Evolutionary conservation across 225 moss, liverwort and hornwort genomes (phyloP), one percentile per base, ranked within the genome.

Genomic region (Antitrichia curtipendula): DNA sequence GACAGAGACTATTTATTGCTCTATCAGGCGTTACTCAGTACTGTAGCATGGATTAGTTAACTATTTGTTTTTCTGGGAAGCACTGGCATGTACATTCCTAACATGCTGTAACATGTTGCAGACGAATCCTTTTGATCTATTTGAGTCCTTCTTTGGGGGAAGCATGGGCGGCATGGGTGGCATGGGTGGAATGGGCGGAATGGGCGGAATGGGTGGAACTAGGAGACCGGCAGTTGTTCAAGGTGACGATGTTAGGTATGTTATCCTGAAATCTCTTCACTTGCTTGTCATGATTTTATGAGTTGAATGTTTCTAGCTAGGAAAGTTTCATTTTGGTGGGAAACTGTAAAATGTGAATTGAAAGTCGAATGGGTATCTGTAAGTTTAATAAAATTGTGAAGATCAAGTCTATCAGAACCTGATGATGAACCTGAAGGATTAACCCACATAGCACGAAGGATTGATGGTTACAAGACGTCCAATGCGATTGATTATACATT

Each of bases 51-150:
- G n/a, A 70, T 40, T 81, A 15, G 79, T 43, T 7, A 62, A 82
- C 47, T 47, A 25, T 53, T 45, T 81, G 38, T 54, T 73, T 40
- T 53, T 73, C 75, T 53, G 58, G 65, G 18, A 86, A 90, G 82
- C 75, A 71, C 56, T n/a, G 16, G 60, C 8, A 69, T 87, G 75
- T 68, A 75, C 16, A 80, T 74, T 71, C 14, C 63, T 92, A 57
- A 92, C 82, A 78, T 85, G 36, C 28, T 78, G 66, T 60, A 60
- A 60, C 23, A 61, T 91, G 82, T 78, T 96, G 92, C 95, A 98
- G 98, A 97, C 98, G 70, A 99, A 99, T 88, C 96, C 98, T 64
- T 99, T 99, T 87, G 98, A 99, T 90, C 90, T 99, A 19, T 99
- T 99, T 85, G 98, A 99, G 90, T 97, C 98, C 65, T 97, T 99